Evolutionary conservation across 2,329 filamentous ascomycete species (phyloP), one percentile per base, ranked within the genome.

Genomic region (Fusarium humuli): DNA sequence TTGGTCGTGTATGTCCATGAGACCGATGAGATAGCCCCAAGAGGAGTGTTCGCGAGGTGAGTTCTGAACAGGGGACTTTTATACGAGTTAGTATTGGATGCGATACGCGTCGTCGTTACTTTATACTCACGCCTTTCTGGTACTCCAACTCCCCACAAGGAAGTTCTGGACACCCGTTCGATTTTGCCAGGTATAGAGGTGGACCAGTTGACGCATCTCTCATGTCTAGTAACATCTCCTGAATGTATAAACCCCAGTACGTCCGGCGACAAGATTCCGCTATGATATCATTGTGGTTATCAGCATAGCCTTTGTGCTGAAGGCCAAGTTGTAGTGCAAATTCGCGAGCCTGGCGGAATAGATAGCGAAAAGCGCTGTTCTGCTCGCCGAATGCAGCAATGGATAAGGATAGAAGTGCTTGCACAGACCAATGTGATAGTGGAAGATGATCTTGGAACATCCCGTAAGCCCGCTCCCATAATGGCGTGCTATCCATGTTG

Each of bases 81-180:
- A 40, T 20, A 22, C 12, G 25, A 11, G 11, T 73, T 37, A 72
- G 59, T 25, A 25, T 23, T 49, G n/a, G 7, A 20, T 42, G 18
- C 34, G 10, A 12, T 37, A 37, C 18, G 34, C 18, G 10, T 6
- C 18, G 6, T 37, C 34, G 6, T n/a, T 37, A n/a, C 34, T 11
- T 12, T 42, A 7, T 22, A 73, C 64, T 29, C 12, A 74, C 73
- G 9, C 57, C 60, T 6, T 53, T 27, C 48, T 73, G 61, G 47
- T 75, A 75, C 13, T 74, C 68, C 70, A 61, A 69, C 46, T 75
- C 73, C 29, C 73, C 70, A 18, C 72, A 75, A n/a, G 73, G 73
- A 29, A 75, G 58, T 12, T 73, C 72, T 22, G 65, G 59, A n/a
- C 61, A 67, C 7, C 57, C 22, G n/a, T 6, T 42, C 22, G 59